Conservation (phyloP, 2,329 filamentous ascomycete genomes). For the Anisogramma anomala region DNA sequence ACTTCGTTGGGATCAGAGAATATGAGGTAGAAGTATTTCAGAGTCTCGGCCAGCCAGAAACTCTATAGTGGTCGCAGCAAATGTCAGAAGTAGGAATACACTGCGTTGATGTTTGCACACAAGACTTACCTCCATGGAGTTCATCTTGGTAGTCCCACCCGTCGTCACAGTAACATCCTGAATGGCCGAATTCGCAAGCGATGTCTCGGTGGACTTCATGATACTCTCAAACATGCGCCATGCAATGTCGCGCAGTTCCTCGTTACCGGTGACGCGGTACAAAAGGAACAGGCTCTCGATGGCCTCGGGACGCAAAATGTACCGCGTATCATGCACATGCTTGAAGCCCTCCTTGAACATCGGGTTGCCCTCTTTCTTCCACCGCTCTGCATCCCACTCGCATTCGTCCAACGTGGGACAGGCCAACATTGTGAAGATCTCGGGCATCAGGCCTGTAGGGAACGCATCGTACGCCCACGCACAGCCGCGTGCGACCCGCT, state of each 20-base stretch:
- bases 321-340: constrained; percentile 25
- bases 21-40: constrained; percentile 53
- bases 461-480: constrained; percentile 46
- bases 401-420: constrained; percentile 27
- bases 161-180: constrained; percentile 27
- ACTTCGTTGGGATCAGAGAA: constrained; percentile 40
- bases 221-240: constrained; percentile 71
- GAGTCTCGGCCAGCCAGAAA: constrained; percentile 51
- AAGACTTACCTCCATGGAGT: constrained; percentile 22
- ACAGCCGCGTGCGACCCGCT: constrained; percentile 42
- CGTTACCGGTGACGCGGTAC: constrained; percentile 66
- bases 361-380: constrained; percentile 20
- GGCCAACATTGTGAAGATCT: constrained; percentile 35
- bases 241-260: constrained; percentile 60
- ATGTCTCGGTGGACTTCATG: constrained; percentile 42
- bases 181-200: constrained; percentile 16
- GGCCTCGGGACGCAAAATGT: constrained; percentile 56
- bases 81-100: neutral
- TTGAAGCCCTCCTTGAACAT: constrained; percentile 20
- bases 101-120: neutral
- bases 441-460: constrained; percentile 47
- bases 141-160: constrained; percentile 28
- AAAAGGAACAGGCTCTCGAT: constrained; percentile 67
- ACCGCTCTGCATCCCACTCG: constrained; percentile 26
- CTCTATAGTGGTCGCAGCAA: constrained; percentile 29